Evolutionary conservation across 2,329 filamentous ascomycete genomes (phyloP).

Genomic region (Podosphaera xanthii): DNA sequence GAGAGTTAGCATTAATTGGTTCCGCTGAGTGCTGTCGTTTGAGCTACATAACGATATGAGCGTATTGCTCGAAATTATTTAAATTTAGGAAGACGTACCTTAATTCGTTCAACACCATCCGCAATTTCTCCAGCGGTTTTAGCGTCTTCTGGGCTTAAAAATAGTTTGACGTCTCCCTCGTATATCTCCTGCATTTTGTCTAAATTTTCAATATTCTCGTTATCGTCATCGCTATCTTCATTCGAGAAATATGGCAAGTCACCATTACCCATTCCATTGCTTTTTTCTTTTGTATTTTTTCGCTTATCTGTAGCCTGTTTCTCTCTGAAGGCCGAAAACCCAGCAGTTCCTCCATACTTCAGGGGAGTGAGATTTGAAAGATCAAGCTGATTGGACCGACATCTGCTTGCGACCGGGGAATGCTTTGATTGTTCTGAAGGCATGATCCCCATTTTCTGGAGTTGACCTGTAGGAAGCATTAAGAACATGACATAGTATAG

Average conservation of each 20-base stretch:
- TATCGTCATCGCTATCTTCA: constrained; percentile 29
- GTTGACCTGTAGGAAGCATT: constrained; percentile 40
- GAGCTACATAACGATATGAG: constrained; percentile 30
- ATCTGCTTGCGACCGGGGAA: constrained; percentile 40
- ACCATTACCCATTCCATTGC: constrained; percentile 29
- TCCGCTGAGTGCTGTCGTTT: constrained; percentile 63
- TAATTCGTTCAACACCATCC: constrained; percentile 63
- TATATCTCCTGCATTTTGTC: constrained; percentile 42
- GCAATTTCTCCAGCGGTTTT: constrained; percentile 51
- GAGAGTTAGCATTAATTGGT: constrained; percentile 26
- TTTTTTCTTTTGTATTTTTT: constrained; percentile 37
- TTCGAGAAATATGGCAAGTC: background rate
- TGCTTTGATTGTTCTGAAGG: constrained; percentile 42
- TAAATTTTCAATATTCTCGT: constrained; percentile 43
- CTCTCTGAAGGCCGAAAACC: constrained; percentile 75
- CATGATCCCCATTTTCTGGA: constrained; percentile 88
- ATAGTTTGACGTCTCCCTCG: constrained; percentile 29
- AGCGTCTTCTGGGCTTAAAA: constrained; percentile 47
- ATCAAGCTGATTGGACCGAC: constrained; percentile 63
- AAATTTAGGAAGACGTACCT: constrained; percentile 26
- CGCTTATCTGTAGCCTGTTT: constrained; percentile 32
- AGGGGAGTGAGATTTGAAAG: constrained; percentile 68
- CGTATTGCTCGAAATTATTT: background rate
- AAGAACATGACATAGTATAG: background rate
- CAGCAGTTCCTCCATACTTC: constrained; percentile 68